Base-by-base conservation (phyloP, 495 filamentous ascomycete species). In the Annulohypoxylon moriforme region DNA sequence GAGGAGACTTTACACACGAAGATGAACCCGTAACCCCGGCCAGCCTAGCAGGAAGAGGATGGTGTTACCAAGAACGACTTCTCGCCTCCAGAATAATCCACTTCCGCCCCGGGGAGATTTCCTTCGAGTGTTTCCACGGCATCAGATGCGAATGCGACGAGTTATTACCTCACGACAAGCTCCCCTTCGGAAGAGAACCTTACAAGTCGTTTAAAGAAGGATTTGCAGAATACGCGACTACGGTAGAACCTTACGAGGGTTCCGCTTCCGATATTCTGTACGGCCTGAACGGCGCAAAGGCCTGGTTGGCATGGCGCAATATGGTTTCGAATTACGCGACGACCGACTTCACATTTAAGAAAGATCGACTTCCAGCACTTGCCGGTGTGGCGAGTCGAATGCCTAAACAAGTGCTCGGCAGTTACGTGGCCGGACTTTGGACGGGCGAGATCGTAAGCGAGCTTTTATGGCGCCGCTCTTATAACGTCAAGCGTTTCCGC, bases 31-130 rank as follows among this genome's bases (percentile, higher is more conserved):
- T 33, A 8, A 18, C 50, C 11, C 16, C 50, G 13, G 11, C 18
- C 16, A 16, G 8, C 7, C 25, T 55, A 14, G 27, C 29, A 18
- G 50, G 50, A n/a, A 33, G 50, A 55, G 50, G 50, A 20, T 55
- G 50, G 50, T 55, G 50, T 55, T 55, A 31, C 13, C 50, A 55
- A 25, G 50, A 55, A 33, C 50, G 50, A 13, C 50, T 55, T 16
- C 29, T 55, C 7, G 25, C 50, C 27, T 55, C 50, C 25, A 31
- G 50, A 18, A 55, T 55, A 2, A 55, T 55, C n/a, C 50, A 55
- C 27, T 55, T 55, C n/a, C 50, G 50, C 14, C 50, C 50, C 6
- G 50, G 50, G 2, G 50, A 55, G 25, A 55, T 55, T 16, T 33
- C 50, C 5, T 55, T 55, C 50, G 50, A 55, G 24, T 55, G 50